Conservation (phyloP, 129 eudicot species). For the Tanacetum coccineum region DNA sequence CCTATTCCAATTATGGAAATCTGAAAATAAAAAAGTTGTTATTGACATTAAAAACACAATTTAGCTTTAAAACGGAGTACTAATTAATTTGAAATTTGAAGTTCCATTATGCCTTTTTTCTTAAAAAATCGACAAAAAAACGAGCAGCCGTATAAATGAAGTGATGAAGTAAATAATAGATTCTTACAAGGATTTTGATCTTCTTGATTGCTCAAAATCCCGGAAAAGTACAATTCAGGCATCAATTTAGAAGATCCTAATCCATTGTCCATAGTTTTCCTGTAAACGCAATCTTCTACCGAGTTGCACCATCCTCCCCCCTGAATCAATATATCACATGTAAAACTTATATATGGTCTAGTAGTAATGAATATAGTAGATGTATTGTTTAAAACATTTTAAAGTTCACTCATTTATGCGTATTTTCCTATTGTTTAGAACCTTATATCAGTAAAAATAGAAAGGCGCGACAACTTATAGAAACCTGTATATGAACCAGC, state of each 20-base stretch:
- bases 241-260: conserved; percentile 47
- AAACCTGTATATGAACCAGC: conserved; percentile 59
- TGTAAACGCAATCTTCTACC: conserved; percentile 28
- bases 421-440: conserved; percentile 12
- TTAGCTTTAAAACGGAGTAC: not conserved
- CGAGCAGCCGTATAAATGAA: no score
- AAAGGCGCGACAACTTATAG: conserved; percentile 5
- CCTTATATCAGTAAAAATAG: not conserved
- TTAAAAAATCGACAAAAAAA: no score
- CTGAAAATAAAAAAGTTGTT: conserved; percentile 19
- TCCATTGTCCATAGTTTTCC: conserved; percentile 32
- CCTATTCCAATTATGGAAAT: conserved; percentile 60
- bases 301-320: conserved; percentile 57
- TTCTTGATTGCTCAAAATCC: conserved; percentile 41
- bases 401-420: no score
- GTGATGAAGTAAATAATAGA: not conserved
- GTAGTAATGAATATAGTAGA: not conserved
- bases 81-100: not conserved
- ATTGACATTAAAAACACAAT: not conserved
- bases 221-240: conserved; percentile 31
- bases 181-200: conserved; percentile 39
- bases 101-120: not conserved
- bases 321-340: not conserved
- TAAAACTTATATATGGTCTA: not conserved
- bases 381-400: not conserved